Base-by-base conservation (phyloP, 495 filamentous ascomycete species). In the Bombardia bombarda region DNA sequence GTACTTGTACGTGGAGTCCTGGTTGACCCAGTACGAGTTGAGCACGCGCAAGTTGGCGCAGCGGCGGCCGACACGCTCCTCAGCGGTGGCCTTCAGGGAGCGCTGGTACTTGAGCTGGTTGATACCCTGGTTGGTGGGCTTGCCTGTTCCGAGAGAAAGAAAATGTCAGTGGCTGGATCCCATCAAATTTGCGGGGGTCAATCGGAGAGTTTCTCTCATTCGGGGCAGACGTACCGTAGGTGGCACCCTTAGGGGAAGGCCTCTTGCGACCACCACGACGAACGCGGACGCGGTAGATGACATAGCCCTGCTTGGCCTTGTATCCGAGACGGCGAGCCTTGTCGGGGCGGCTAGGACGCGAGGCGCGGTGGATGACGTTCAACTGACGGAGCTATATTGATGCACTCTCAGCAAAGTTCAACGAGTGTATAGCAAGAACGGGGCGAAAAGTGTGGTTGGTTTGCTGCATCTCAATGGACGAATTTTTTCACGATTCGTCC, bases 11-110 rank as follows among this genome's bases (percentile, higher is more conserved):
- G 92, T 97, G 42, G 90, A 95, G 78, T 99, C 92, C 79, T 99
- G 92, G 81, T 99, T 99, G 82, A 97, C 88, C 92, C 92, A 99
- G 87, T 99, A 99, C 56, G 89, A 95, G 80, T 97, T 99, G 66
- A 99, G 81, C 55, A 99, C 93, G 56, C 92, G 85, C 69, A 98
- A 73, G 76, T 98, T 98, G 74, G 89, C 87, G 76, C 88, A 95
- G 64, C 90, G 89, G 67, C 90, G 89, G 60, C 93, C 92, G 62
- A 97, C 90, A 84, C 92, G 93, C 85, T 97, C 92, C 78, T 98
- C 92, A 67, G 92, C 92, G 55, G 92, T 97, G 57, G 89, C 79
- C 65, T 82, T 82, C 61, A 97, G 89, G 47, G 92, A 96, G 71
- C 90, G 89, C 80, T 98, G 93, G 85, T 95, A 97, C 79, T 98